Evolutionary conservation across 1,139 yeast species (phyloP), one percentile per base, ranked within the genome.

Genomic region (Hansenula anomala): DNA sequence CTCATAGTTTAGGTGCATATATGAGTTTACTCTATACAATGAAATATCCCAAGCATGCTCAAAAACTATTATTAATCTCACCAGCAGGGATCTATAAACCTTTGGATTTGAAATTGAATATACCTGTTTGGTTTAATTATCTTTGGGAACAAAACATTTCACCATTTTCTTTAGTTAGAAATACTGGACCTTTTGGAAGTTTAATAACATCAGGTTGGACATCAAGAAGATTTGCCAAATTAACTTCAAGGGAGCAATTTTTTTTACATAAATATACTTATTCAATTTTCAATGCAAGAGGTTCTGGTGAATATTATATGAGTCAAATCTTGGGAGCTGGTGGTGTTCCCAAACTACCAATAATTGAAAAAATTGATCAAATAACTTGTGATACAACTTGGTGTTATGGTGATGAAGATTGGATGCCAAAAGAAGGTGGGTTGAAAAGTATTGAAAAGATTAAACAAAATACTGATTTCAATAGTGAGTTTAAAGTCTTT

Each of bases 1-100:
- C 96, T 4, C 98, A 92, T 62, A 89, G 97, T 0, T 70, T 90
- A 52, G 98, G 98, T 11, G 97, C 96, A 0, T 90, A 90, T 56
- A 62, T 90, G 43, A 79, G 88, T 44, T 71, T 88, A 29, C 72
- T 84, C 2, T 92, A 90, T 58, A 80, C 90, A 4, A 49, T 80
- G 54, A 80, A 80, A 50, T 78, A 83, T 55, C 87, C 92, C 0
- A 63, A 71, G 0, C 69, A 75, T 10, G 71, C 89, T 19, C 64
- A 73, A 30, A 78, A 80, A 47, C 64, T 92, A 42, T 68, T 89
- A 33, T 70, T 90, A 46, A 80, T 89, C 15, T 85, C 96, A 4
- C 98, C 98, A 0, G 92, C 89, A 2, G 92, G 88, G 1, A 71
- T 83, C 7, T 67, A 71, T 30, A 58, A 56, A 36, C 55, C 58